Conservation (phyloP, 352 stramenopile genomes). For the Phytophthora sansomeana region DNA sequence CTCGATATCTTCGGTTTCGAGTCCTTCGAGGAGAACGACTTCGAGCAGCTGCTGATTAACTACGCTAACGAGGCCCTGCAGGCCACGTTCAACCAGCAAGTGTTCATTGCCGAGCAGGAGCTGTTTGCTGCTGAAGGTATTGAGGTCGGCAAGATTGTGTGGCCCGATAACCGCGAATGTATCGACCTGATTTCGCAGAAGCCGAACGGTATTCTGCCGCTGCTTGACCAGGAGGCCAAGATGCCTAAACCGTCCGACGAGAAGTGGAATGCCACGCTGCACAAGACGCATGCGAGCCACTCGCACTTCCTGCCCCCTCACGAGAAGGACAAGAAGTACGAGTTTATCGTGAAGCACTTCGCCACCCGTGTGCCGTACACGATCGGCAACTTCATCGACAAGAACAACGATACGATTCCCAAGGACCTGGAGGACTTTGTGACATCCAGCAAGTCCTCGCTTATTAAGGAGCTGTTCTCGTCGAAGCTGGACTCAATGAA, state of each 20-base stretch:
- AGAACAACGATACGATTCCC: constrained; percentile 96
- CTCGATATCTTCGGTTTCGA: constrained; percentile 99
- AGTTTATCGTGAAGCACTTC: constrained; percentile 98
- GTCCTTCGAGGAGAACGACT: constrained; percentile 95
- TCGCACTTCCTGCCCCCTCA: constrained; percentile 81
- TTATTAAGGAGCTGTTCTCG: constrained; percentile 89
- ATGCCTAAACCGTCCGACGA: constrained; percentile 85
- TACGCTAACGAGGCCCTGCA: constrained; percentile 91
- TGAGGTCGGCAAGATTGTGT: constrained; percentile 84
- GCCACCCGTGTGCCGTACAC: constrained; percentile 95
- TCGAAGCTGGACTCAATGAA: constrained; percentile 64
- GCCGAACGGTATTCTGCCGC: constrained; percentile 80
- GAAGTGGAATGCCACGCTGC: constrained; percentile 86
- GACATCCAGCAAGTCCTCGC: constrained; percentile 71
- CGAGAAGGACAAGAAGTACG: constrained; percentile 91
- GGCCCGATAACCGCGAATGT: constrained; percentile 86
- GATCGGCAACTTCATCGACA: constrained; percentile 96
- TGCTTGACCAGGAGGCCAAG: constrained; percentile 84
- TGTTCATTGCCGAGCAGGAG: constrained; percentile 89
- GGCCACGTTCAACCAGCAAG: constrained; percentile 91
- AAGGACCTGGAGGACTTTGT: constrained; percentile 93
- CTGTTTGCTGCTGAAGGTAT: constrained; percentile 85
- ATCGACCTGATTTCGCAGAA: constrained; percentile 87
- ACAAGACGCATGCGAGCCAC: constrained; percentile 80
- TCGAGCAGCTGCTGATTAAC: constrained; percentile 92